Conservation (phyloP, 345 rosid genomes). For the Salix dunnii region DNA sequence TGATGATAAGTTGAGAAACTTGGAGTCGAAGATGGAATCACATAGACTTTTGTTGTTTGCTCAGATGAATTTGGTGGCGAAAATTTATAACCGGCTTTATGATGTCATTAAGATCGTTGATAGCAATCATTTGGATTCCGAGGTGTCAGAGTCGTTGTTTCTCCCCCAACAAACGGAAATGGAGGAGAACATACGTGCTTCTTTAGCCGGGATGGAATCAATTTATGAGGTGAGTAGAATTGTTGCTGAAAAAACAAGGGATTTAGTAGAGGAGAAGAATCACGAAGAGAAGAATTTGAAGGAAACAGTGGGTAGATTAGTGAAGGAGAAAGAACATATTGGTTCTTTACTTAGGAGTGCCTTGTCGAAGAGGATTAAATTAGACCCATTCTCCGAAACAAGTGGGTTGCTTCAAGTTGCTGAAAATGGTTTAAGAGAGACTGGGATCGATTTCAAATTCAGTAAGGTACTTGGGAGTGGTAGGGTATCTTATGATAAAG, state of each 20-base stretch:
- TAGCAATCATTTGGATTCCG: constrained; percentile 54
- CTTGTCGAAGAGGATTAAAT: constrained; percentile 62
- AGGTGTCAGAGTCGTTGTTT: constrained; percentile 76
- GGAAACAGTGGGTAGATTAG: constrained; percentile 60
- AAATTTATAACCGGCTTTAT: constrained; percentile 67
- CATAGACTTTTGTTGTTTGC: constrained; percentile 72
- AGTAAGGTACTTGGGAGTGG: constrained; percentile 42
- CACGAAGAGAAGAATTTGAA: constrained; percentile 57
- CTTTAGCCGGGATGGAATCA: constrained; percentile 91
- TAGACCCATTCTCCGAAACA: constrained; percentile 55
- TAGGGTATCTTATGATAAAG: constrained; percentile 31
- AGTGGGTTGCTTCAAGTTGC: constrained; percentile 73
- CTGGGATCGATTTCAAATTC: constrained; percentile 66
- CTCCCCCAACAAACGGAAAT: constrained; percentile 75
- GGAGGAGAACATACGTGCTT: constrained; percentile 86
- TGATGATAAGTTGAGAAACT: constrained; percentile 61
- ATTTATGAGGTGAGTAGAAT: constrained; percentile 60
- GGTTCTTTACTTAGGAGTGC: constrained; percentile 84
- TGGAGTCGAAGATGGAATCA: constrained; percentile 61
- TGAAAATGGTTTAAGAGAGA: constrained; percentile 77
- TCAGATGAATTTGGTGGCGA: constrained; percentile 78
- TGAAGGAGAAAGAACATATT: constrained; percentile 88
- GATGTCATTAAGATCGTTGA: constrained; percentile 59
- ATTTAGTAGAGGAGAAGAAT: constrained; percentile 62
- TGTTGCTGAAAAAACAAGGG: constrained; percentile 55